Evolutionary conservation across 2,329 filamentous ascomycete genomes (phyloP), one percentile per base, ranked within the genome.

Genomic region (Salinomyces thailandicus): DNA sequence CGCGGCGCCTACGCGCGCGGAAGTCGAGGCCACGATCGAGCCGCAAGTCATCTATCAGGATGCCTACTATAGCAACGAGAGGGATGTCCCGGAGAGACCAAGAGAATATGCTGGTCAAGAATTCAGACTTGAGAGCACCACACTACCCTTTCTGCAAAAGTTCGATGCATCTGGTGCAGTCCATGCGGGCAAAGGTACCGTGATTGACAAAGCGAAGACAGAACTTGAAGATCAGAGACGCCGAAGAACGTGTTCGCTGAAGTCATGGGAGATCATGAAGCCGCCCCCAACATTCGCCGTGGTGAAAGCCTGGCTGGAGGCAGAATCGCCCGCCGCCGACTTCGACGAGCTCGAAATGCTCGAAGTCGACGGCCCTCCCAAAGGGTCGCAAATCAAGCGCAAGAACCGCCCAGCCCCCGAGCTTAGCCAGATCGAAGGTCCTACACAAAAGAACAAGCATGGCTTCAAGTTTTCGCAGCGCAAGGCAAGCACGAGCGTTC

Each of bases 71-170:
- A 83, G 86, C 48, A 71, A 83, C 18, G 85, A 93, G 43, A 71
- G 69, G 34, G 91, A 96, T 59, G 81, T 95, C 0, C 86, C 87
- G 9, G 71, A 79, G 26, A 73, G 80, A 36, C 61, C 71, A 19
- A 72, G 85, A 36, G 85, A 94, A 59, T 96, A 94, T 61, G 89
- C 83, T 5, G 89, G 89, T 3, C 77, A 78, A 48, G 83, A 93
- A 49, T 95, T 93, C 55, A 80, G 76, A 39, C 63, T 95, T 5
- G 73, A 77, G 50, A 81, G 86, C 41, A 77, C 72, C 36, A 83
- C 81, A 1, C 55, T 93, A 5, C 84, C 83, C 0, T 94, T 78
- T 59, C 72, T 96, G 2, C 83, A 86, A 1, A 66, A 74, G 0
- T 96, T 96, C 47, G 48, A 53, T 38, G 47, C 35, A 11, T 11